Evolutionary conservation across 495 filamentous ascomycete species (phyloP), one percentile per base, ranked within the genome.

Genomic region (Apodospora peruviana): DNA sequence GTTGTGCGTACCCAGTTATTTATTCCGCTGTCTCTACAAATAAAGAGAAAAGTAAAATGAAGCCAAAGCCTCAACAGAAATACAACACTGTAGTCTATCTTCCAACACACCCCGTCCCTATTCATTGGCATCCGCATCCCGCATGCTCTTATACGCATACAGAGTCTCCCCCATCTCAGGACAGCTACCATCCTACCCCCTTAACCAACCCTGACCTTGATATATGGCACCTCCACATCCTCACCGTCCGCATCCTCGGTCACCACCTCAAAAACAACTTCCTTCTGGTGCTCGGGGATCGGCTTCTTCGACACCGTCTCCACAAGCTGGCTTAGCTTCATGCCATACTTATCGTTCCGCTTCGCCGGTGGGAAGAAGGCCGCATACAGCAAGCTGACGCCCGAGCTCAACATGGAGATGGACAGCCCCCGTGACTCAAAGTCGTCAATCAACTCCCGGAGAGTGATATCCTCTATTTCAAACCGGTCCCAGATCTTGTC

Each of bases 401-500:
- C 94, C 11, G 88, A 96, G 76, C 88, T 95, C 47, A 99, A 72
- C 94, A 97, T 97, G 40, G 80, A 85, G 51, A 96, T 85, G 35
- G 78, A 75, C 48, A 99, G 71, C 5, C 94, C 94, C 57, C 85
- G 83, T 47, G 79, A 71, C 51, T 84, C 73, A 63, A 99, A 96
- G 57, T 87, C 66, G 35, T 86, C 78, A 7, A 99, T 62, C 59
- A 99, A 86, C 58, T 96, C 81, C 58, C 77, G 74, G 50, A 99
- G 74, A 16, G 89, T 88, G 46, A 96, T 80, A 61, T 99, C 80
- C 42, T 85, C 80, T 42, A 94, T 77, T 71, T 99, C 90, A 62
- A 97, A 99, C 16, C 94, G 86, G 69, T 96, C 94, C 94, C 94
- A 99, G 29, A 99, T 81, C 71, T 90, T 94, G 69, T 99, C 94